Evolutionary conservation across 345 rosid species (phyloP).

Genomic region (Toxicodendron radicans): DNA sequence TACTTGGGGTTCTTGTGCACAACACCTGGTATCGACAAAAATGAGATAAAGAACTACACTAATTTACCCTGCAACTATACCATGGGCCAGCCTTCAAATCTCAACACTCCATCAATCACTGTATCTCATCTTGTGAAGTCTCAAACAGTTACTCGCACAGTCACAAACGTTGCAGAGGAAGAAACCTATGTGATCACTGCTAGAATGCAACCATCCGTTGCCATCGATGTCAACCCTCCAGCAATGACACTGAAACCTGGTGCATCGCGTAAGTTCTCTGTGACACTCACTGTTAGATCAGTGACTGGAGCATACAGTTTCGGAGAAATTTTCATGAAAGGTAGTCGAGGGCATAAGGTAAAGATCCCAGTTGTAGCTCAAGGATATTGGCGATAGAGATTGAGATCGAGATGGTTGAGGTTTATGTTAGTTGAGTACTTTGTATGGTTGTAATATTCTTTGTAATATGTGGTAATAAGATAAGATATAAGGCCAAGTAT

Average conservation of each 20-base stretch:
- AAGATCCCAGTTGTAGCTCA: conserved; percentile 81
- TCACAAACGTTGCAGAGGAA: conserved; percentile 77
- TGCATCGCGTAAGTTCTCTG: conserved; percentile 62
- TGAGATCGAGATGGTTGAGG: conserved; percentile 10
- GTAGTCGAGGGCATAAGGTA: conserved; percentile 93
- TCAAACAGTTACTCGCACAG: conserved; percentile 64
- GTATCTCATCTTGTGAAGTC: conserved; percentile 76
- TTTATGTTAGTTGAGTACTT: conserved; percentile 15
- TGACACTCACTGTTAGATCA: conserved; percentile 66
- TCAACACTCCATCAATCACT: conserved; percentile 88
- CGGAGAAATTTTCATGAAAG: conserved; percentile 81
- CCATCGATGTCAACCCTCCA: conserved; percentile 79
- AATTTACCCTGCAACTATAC: conserved; percentile 70
- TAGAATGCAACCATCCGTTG: conserved; percentile 81
- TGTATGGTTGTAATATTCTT: conserved; percentile 54
- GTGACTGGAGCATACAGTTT: conserved; percentile 76
- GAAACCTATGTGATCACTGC: conserved; percentile 82
- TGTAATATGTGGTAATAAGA: conserved; percentile 55
- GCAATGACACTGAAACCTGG: conserved; percentile 81
- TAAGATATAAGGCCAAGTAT: conserved; percentile 32
- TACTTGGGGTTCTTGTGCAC: conserved; percentile 95
- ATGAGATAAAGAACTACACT: conserved; percentile 80
- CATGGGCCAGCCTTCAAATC: conserved; percentile 79
- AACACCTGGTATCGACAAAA: conserved; percentile 76
- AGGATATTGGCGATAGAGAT: conserved; percentile 62